Base-by-base conservation (phyloP, 805 yeast genomes). In the Pichia exigua region DNA sequence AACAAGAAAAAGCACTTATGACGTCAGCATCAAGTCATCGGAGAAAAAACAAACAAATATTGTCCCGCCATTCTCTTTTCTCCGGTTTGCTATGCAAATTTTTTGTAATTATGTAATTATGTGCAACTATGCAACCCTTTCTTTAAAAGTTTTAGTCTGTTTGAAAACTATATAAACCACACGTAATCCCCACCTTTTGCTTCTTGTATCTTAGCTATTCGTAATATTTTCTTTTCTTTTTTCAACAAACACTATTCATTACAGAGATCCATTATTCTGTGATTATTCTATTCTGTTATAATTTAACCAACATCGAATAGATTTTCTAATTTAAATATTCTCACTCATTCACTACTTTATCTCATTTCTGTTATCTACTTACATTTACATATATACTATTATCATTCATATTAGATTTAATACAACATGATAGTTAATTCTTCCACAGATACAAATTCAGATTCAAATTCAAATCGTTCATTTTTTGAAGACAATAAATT, bases 401-500 rank as follows among this genome's bases (percentile, higher is more conserved):
- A 12, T 30, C 13, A 30, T 30, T 3, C 35, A 30, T 12, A 30
- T n/a, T 30, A 30, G 7, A 9, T 13, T 12, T 13, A 12, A 13
- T 13, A 30, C 35, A 30, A n/a, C 9, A 35, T 35, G 18, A 17
- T 35, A 10, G 20, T n/a, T 2, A n/a, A n/a, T n/a, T 35, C 39
- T 10, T 17, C 39, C 7, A n/a, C 18, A 17, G 39, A 17, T n/a
- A 7, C 39, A 35, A 35, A 35, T 35, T 35, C 47, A 22, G 44
- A 48, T 21, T 32, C 38, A 43, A 18, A 43, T 20, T 18, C 42
- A 18, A 43, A 43, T 20, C n/a, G 11, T 18, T 43, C 45, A 6
- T 28, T 48, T n/a, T 44, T 24, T 40, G 47, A 48, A 7, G 51
- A 48, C n/a, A 27, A 48, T 15, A 48, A 48, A 39, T 21, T 48